A percentile compares a stretch with the other conserved stretches of the same genome.
phyloP scores from a whole-genome alignment of 2,329 filamentous ascomycete genomes.

The Trichoderma polysporum region DNA sequence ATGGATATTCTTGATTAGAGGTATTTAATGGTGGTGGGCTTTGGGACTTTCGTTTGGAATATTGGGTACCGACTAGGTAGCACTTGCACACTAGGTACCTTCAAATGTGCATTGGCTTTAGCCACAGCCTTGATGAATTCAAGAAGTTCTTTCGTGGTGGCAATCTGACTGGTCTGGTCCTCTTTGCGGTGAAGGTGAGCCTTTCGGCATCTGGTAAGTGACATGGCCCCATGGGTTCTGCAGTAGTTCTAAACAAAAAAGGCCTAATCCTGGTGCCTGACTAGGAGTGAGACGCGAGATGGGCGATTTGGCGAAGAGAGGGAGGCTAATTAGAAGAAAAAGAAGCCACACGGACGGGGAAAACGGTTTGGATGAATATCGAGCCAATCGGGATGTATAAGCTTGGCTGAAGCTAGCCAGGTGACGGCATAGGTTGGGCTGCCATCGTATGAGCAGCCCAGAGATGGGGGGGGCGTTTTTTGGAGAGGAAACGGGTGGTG shows the following conservation, averaged over 20 bases:
- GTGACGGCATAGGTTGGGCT: slow-evolving; percentile 2
- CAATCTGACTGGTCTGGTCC: background rate
- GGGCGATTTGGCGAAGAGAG: background rate
- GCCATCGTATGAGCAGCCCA: background rate
- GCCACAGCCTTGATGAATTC: background rate
- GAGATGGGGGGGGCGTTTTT: background rate
- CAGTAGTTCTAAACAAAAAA: slow-evolving; percentile 5
- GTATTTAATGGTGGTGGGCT: background rate
- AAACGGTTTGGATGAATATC: background rate
- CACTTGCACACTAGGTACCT: background rate
- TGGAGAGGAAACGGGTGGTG: background rate
- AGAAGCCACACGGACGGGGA: background rate
- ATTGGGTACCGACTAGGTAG: background rate
- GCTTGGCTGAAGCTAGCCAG: background rate
- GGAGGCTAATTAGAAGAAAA: background rate
- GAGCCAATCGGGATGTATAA: background rate
- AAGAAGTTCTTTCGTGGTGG: background rate
- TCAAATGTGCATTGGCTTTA: background rate
- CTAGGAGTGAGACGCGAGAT: slow-evolving; percentile 3
- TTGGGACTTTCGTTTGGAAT: background rate
- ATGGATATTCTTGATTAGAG: background rate
- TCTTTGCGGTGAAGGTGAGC: slow-evolving; percentile 15
- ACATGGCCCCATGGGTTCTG: background rate
- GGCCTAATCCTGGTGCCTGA: slow-evolving; percentile 12
- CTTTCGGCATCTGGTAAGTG: background rate